Evolutionary conservation across 257 asterid species (phyloP).

Genomic region (Salvia miltiorrhiza): DNA sequence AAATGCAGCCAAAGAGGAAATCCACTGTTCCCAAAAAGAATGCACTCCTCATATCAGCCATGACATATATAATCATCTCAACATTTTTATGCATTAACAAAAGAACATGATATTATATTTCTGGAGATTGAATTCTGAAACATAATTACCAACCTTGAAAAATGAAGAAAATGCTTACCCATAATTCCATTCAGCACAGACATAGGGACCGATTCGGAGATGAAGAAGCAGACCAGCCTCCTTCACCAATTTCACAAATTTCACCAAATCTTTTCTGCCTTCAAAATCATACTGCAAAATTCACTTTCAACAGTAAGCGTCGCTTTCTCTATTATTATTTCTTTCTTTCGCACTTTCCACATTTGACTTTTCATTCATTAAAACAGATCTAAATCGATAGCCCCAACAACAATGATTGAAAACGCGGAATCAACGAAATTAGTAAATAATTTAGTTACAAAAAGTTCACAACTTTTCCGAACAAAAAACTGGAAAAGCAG

Average conservation of each 20-base stretch:
- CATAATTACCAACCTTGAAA: not conserved
- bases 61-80: not conserved
- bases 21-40: slow-evolving; percentile 51
- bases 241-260: slow-evolving; percentile 61
- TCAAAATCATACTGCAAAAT: slow-evolving; percentile 69
- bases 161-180: slow-evolving; percentile 41
- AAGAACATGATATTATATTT: not conserved
- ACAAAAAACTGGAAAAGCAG: slow-evolving; percentile 17
- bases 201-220: slow-evolving; percentile 86
- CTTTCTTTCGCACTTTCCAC: not conserved
- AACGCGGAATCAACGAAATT: slow-evolving; percentile 15
- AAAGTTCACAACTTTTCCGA: slow-evolving; percentile 17
- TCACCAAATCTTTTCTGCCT: slow-evolving; percentile 79
- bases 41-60: not conserved
- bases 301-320: slow-evolving; percentile 28
- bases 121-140: no score
- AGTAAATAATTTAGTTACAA: not conserved
- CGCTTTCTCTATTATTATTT: slow-evolving; percentile 6
- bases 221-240: slow-evolving; percentile 74
- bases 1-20: slow-evolving; percentile 96
- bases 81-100: not conserved
- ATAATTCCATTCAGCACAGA: slow-evolving; percentile 91
- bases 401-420: slow-evolving; percentile 16
- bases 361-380: slow-evolving; percentile 12
- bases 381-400: not conserved